Conservation (phyloP, 2,329 filamentous ascomycete species). For the Cordyceps javanica region DNA sequence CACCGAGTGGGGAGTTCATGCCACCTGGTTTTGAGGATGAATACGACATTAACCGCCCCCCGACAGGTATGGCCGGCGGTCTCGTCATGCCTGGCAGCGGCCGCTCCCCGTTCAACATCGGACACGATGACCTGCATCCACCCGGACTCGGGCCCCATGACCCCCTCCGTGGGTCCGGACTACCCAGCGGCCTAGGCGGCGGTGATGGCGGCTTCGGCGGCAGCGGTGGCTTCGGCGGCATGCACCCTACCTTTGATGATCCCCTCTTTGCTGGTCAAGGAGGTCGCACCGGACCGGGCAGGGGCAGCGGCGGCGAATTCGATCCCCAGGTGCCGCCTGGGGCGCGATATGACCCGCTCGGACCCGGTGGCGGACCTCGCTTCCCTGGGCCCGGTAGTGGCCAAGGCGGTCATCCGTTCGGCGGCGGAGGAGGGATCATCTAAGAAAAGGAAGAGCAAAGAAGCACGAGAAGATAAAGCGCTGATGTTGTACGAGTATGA, state of each 20-base stretch:
- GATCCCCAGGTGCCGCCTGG: conserved; percentile 77
- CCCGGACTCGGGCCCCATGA: conserved; percentile 80
- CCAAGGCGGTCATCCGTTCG: conserved; percentile 24
- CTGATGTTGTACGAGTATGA: not conserved
- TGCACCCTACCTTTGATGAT: conserved; percentile 95
- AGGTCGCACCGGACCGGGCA: conserved; percentile 35
- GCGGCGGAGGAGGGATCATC: conserved; percentile 30
- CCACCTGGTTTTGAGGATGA: conserved; percentile 94
- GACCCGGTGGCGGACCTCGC: conserved; percentile 53
- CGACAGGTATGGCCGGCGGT: conserved; percentile 22
- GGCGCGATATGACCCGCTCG: conserved; percentile 83
- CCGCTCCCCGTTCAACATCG: conserved; percentile 61
- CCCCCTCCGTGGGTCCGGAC: conserved; percentile 62
- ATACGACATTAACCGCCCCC: conserved; percentile 68
- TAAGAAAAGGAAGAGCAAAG: conserved; percentile 13
- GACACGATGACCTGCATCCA: conserved; percentile 82
- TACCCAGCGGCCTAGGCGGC: conserved; percentile 36
- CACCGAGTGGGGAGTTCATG: conserved; percentile 66
- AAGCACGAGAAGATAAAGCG: not conserved
- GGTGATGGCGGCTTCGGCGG: conserved; percentile 19
- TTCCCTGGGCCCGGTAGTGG: conserved; percentile 39
- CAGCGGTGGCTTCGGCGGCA: conserved; percentile 48
- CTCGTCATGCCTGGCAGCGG: conserved; percentile 31
- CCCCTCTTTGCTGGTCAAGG: conserved; percentile 65
- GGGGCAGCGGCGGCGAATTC: conserved; percentile 30